phyloP scores from a whole-genome alignment of 305 asterid species.

The Striga hermonthica region DNA sequence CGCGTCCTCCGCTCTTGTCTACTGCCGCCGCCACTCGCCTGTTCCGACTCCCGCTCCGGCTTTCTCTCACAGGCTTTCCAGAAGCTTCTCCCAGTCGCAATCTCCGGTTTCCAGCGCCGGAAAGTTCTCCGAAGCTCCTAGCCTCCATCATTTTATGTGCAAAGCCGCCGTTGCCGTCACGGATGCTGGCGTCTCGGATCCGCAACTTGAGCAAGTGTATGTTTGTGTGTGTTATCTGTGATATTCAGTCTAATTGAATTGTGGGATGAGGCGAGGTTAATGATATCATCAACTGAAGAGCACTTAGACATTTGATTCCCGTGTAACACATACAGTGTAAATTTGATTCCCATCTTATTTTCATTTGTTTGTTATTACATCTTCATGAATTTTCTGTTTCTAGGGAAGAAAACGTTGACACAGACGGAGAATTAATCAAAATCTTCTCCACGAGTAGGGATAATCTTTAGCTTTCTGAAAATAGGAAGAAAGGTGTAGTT shows the following conservation, averaged over 20 bases:
- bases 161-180: slow-evolving; percentile 46
- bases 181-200: slow-evolving; percentile 38
- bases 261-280: neutral
- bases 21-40: slow-evolving; percentile 35
- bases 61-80: slow-evolving; percentile 39
- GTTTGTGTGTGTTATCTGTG: neutral
- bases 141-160: slow-evolving; percentile 63
- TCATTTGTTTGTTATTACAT: neutral
- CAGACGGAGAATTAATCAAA: neutral
- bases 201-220: slow-evolving; percentile 56
- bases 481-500: slow-evolving; percentile 6
- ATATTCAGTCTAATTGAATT: neutral
- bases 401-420: neutral
- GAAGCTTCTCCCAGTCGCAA: slow-evolving; percentile 45
- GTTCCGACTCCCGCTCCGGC: slow-evolving; percentile 36
- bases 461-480: neutral
- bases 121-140: slow-evolving; percentile 39
- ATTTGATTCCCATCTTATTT: neutral
- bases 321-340: too few relatives aligned
- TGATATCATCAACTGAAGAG: slow-evolving; percentile 11
- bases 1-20: slow-evolving; percentile 28
- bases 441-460: too few relatives aligned
- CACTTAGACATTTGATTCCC: neutral
- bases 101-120: slow-evolving; percentile 32
- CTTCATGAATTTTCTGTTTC: neutral